Conservation (phyloP, 2,329 filamentous ascomycete genomes). For the Davidsoniella eucalypti region DNA sequence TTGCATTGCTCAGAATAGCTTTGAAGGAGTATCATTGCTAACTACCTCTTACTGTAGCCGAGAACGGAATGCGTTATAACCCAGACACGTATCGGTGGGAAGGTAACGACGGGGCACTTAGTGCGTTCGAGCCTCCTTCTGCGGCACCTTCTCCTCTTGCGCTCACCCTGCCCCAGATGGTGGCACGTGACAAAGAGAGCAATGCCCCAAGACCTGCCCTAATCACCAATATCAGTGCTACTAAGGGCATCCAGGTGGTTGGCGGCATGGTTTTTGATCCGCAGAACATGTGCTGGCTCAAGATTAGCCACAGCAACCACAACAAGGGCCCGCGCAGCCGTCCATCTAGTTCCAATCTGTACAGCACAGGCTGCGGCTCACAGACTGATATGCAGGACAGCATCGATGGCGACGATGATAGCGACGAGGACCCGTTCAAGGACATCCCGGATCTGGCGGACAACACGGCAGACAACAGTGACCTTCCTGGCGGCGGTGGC, state of each 20-base stretch:
- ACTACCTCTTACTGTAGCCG: constrained; percentile 31
- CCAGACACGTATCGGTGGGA: constrained; percentile 79
- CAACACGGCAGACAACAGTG: constrained; percentile 32
- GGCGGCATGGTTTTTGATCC: constrained; percentile 99
- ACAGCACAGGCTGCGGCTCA: constrained; percentile 8
- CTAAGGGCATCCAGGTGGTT: constrained; percentile 80
- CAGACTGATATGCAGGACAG: constrained; percentile 36
- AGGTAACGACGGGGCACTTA: constrained; percentile 78
- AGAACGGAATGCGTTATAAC: constrained; percentile 96
- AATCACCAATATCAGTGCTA: constrained; percentile 75
- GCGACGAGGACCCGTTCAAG: constrained; percentile 87
- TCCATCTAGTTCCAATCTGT: constrained; percentile 9
- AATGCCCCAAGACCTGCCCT: constrained; percentile 48
- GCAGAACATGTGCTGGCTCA: constrained; percentile 94
- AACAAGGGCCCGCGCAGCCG: constrained; percentile 16
- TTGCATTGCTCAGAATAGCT: background rate
- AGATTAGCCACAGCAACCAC: constrained; percentile 37
- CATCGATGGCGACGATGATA: constrained; percentile 54
- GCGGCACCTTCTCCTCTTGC: constrained; percentile 33
- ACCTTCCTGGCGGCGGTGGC: constrained; percentile 21
- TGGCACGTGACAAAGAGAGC: constrained; percentile 38
- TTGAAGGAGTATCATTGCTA: too few relatives aligned
- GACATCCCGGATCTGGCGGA: constrained; percentile 89
- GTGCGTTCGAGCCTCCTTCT: constrained; percentile 54
- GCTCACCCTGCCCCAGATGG: constrained; percentile 26